Evolutionary conservation across 2,329 filamentous ascomycete genomes (phyloP).

Genomic region (Myriosclerotinia scirpicola): DNA sequence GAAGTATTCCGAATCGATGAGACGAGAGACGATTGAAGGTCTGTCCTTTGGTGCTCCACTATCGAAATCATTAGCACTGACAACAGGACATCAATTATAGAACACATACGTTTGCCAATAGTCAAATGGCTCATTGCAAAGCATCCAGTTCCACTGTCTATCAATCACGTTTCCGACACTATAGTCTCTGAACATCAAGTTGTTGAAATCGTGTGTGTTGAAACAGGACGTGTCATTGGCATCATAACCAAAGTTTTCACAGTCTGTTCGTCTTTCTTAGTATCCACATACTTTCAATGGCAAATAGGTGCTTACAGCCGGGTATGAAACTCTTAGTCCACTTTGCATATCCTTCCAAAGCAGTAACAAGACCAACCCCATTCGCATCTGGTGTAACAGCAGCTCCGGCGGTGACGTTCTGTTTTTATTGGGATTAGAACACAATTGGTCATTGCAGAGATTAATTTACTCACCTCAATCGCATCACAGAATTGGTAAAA

Average conservation of each 20-base stretch:
- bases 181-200: slow-evolving; percentile 52
- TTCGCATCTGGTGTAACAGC: slow-evolving; percentile 40
- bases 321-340: slow-evolving; percentile 53
- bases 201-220: slow-evolving; percentile 52
- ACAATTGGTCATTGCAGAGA: background rate
- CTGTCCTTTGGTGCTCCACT: slow-evolving; percentile 48
- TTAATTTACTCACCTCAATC: slow-evolving; percentile 41
- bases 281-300: background rate
- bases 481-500: slow-evolving; percentile 49
- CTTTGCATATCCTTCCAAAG: slow-evolving; percentile 54
- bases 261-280: slow-evolving; percentile 42
- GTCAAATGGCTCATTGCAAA: slow-evolving; percentile 62
- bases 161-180: slow-evolving; percentile 48
- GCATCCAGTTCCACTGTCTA: slow-evolving; percentile 58
- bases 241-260: slow-evolving; percentile 50
- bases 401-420: slow-evolving; percentile 40
- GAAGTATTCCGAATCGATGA: slow-evolving; percentile 53
- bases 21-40: slow-evolving; percentile 52
- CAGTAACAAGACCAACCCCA: slow-evolving; percentile 55
- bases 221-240: slow-evolving; percentile 50
- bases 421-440: slow-evolving; percentile 7
- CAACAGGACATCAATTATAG: background rate
- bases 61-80: slow-evolving; percentile 17
- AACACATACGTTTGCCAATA: slow-evolving; percentile 53
- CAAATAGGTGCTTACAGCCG: slow-evolving; percentile 45